Percentiles rank a stretch among this genome's conserved stretches.
phyloP scores from a whole-genome alignment of 2,329 filamentous ascomycete species.

The Aaosphaeria pasadenensis region DNA sequence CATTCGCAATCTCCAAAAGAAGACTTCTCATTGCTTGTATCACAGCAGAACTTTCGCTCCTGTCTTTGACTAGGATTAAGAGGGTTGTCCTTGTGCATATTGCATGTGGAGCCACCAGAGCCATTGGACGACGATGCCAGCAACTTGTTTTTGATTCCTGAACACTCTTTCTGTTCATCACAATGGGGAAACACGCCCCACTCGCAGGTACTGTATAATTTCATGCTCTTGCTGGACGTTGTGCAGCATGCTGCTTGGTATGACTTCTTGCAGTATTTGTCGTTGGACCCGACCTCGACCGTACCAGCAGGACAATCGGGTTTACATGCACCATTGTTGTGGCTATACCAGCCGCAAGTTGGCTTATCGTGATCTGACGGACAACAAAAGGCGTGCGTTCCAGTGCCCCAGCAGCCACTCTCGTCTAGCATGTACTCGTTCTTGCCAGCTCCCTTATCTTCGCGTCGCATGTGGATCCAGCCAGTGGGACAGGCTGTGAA shows the following conservation, averaged over 20 bases:
- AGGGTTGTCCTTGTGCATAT: not conserved
- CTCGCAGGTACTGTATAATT: not conserved
- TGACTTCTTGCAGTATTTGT: constrained; percentile 1
- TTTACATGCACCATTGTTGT: constrained; percentile 1
- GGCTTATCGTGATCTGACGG: not conserved
- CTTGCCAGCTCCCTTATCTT: not conserved
- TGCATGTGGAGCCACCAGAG: not conserved
- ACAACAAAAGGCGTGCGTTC: constrained; percentile 2
- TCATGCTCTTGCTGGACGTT: constrained; percentile 1
- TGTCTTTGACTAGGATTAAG: not conserved
- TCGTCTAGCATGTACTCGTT: constrained; percentile 6
- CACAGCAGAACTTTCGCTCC: constrained; percentile 6
- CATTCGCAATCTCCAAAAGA: constrained; percentile 5
- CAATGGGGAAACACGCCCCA: not conserved
- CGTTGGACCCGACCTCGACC: not conserved
- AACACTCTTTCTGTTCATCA: not conserved
- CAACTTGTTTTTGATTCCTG: not conserved
- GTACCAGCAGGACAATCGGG: not conserved
- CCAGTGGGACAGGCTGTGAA: not conserved
- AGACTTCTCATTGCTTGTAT: constrained; percentile 2
- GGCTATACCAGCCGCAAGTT: not conserved
- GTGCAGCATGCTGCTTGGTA: constrained; percentile 1
- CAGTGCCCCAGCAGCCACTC: constrained; percentile 1
- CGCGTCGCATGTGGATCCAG: not conserved
- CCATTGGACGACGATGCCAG: not conserved